phyloP scores from a whole-genome alignment of 2,329 filamentous ascomycete species.

The Colletotrichum tabaci region DNA sequence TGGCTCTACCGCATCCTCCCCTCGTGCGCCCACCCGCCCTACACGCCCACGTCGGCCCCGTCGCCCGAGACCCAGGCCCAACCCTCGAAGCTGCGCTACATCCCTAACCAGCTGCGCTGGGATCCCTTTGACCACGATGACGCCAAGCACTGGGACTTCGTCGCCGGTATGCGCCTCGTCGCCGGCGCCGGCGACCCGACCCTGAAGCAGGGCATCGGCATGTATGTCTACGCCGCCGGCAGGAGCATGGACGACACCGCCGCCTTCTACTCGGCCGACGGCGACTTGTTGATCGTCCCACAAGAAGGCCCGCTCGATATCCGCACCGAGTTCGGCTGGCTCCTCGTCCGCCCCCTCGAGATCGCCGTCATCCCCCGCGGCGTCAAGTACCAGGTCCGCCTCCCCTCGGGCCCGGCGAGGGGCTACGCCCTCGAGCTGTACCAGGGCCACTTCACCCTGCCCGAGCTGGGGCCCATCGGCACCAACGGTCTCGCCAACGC shows the following conservation, averaged over 20 bases:
- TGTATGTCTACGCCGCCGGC: constrained; percentile 85
- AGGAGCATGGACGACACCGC: constrained; percentile 81
- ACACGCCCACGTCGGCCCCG: constrained; percentile 59
- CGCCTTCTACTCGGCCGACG: constrained; percentile 89
- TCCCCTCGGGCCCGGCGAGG: constrained; percentile 73
- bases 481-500: constrained; percentile 82
- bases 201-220: constrained; percentile 83
- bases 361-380: constrained; percentile 84
- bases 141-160: constrained; percentile 64
- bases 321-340: constrained; percentile 81
- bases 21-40: constrained; percentile 73
- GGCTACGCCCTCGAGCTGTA: constrained; percentile 85
- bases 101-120: constrained; percentile 88
- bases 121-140: constrained; percentile 81
- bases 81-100: constrained; percentile 73
- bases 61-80: constrained; percentile 41
- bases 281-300: constrained; percentile 82
- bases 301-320: constrained; percentile 83
- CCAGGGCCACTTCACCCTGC: constrained; percentile 79
- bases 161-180: constrained; percentile 76
- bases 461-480: constrained; percentile 81
- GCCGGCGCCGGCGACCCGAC: constrained; percentile 86
- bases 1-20: constrained; percentile 82
- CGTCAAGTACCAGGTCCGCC: constrained; percentile 79
- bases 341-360: constrained; percentile 84